Evolutionary conservation across 352 stramenopile genomes (phyloP).

Genomic region (Phytophthora hybrid): DNA sequence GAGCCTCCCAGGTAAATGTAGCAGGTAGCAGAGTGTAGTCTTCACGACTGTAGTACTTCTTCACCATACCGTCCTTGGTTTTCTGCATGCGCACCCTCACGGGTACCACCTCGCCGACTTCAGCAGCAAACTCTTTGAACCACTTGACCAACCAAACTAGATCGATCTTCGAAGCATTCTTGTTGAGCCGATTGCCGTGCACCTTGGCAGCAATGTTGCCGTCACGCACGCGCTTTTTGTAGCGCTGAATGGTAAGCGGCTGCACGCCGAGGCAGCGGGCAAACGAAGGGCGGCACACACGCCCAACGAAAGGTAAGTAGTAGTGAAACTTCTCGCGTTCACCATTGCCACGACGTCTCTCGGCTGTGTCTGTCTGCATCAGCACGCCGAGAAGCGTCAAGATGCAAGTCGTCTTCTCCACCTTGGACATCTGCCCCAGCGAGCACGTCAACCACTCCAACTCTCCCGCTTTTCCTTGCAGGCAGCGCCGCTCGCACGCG

Average conservation of each 20-base stretch:
- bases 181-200: not conserved
- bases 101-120: not conserved
- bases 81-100: not conserved
- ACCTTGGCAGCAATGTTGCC: conserved; percentile 1
- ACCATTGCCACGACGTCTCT: not conserved
- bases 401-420: conserved; percentile 1
- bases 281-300: no score
- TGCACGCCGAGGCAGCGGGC: no score
- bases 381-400: not conserved
- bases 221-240: not conserved
- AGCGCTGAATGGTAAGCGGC: no score
- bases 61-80: not conserved
- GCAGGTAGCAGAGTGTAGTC: not conserved
- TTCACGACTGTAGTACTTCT: not conserved
- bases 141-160: not conserved
- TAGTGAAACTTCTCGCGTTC: no score
- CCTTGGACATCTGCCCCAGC: conserved; percentile 1
- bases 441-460: conserved; percentile 5
- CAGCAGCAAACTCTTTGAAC: not conserved
- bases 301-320: no score
- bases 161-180: not conserved
- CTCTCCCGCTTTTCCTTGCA: not conserved
- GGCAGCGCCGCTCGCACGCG: not conserved
- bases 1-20: no score
- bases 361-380: not conserved